Evolutionary conservation across 148 eudicot species (phyloP).

Genomic region (Amaranthus cruentus): DNA sequence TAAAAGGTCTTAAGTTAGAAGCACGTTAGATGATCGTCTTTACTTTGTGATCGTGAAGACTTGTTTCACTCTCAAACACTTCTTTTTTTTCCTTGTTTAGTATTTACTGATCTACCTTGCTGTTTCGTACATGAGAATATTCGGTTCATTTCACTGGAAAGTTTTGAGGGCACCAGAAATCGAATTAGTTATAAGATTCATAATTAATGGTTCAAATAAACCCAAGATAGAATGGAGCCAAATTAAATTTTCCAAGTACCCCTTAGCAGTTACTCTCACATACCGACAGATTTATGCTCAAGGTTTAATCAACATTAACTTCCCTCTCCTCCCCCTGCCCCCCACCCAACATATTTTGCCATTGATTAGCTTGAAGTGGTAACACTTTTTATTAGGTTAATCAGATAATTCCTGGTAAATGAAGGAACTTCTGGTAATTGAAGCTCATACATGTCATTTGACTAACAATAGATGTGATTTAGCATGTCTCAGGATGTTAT

Average conservation of each 20-base stretch:
- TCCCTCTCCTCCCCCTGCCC: not conserved
- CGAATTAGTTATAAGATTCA: no score
- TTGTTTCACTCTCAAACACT: not conserved
- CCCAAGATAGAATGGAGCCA: not conserved
- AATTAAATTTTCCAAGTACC: not conserved
- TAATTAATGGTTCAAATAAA: no score
- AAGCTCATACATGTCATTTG: constrained; percentile 35
- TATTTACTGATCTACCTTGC: not conserved
- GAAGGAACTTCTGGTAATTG: constrained; percentile 21
- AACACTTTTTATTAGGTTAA: constrained; percentile 17
- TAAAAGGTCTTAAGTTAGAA: not conserved
- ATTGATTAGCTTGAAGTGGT: not conserved
- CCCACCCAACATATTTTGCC: not conserved
- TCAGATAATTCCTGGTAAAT: constrained; percentile 17
- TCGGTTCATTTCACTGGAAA: no score
- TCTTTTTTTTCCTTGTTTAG: not conserved
- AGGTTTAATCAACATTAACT: no score
- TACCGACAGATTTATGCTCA: not conserved
- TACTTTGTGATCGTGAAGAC: not conserved
- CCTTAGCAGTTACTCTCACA: not conserved
- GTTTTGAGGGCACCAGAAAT: no score
- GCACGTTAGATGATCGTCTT: not conserved
- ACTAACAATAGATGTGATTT: constrained; percentile 71
- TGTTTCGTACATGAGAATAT: not conserved
- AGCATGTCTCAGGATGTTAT: constrained; percentile 99